Conservation (phyloP, 1,284 basidiomycete genomes). For the Ceratobasidium sp. region DNA sequence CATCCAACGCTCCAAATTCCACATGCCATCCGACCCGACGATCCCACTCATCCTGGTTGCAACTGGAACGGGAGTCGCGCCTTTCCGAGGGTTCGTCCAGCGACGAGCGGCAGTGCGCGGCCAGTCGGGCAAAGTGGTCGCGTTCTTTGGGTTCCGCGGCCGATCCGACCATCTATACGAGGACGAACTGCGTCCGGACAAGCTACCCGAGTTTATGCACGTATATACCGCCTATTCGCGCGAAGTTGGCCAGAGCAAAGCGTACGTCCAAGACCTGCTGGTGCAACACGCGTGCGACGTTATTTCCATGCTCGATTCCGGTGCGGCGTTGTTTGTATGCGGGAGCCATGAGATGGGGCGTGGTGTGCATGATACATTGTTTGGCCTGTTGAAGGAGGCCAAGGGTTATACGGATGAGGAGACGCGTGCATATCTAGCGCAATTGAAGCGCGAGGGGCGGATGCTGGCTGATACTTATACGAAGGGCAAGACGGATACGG, state of each 20-base stretch:
- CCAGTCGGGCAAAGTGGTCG: slow-evolving; percentile 4
- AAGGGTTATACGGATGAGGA: slow-evolving; percentile 11
- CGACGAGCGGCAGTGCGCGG: slow-evolving; percentile 5
- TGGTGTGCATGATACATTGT: slow-evolving; percentile 14
- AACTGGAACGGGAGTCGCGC: slow-evolving; percentile 19
- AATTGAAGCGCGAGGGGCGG: slow-evolving; percentile 19
- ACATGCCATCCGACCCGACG: slow-evolving; percentile 15
- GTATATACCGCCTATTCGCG: slow-evolving; percentile 20
- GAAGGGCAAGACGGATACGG: slow-evolving; percentile 36
- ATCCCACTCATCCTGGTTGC: slow-evolving; percentile 16
- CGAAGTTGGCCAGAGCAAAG: slow-evolving; percentile 11
- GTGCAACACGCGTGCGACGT: slow-evolving; percentile 8
- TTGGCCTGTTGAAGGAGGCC: not conserved
- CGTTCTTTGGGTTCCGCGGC: slow-evolving; percentile 24
- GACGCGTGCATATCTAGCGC: slow-evolving; percentile 7
- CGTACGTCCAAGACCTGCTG: slow-evolving; percentile 28
- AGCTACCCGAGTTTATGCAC: not conserved
- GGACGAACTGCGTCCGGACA: slow-evolving; percentile 14
- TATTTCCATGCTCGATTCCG: slow-evolving; percentile 16
- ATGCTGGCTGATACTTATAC: slow-evolving; percentile 26
- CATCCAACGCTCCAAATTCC: slow-evolving; percentile 29
- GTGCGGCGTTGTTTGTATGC: slow-evolving; percentile 30
- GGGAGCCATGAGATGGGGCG: slow-evolving; percentile 26
- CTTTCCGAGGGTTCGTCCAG: slow-evolving; percentile 18
- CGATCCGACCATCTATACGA: slow-evolving; percentile 24